Base-by-base conservation (phyloP, 768 basidiomycete species). In the Rhodotorula babjevae region DNA sequence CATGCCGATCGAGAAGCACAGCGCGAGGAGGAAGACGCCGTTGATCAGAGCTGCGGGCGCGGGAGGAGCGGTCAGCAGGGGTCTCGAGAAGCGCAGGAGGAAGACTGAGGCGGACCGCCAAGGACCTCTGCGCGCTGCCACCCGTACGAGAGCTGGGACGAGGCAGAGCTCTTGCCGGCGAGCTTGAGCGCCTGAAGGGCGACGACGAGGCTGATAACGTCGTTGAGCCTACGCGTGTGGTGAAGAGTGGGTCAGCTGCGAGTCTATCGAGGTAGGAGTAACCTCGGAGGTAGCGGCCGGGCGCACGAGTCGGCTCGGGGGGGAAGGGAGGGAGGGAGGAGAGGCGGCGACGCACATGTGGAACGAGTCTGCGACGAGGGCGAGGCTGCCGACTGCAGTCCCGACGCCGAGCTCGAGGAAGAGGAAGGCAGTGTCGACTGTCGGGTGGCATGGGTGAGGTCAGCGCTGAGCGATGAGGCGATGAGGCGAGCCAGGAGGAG, bases 151-250 rank as follows among this genome's bases (percentile, higher is more conserved):
- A 96, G 96, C 62, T 88, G 86, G 42, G 89, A 86, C 15, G 81
- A 87, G 46, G 82, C 83, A 42, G 86, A 82, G 44, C 83, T 85
- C 67, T 84, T 84, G 49, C 84, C 84, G 49, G 90, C 87, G 67
- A 93, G 84, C 90, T 93, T 91, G 83, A 94, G 92, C 25, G 95
- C 94, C 81, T 97, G 97, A 16, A 98, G 87, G 4, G 95, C 96
- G 64, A 98, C 93, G 68, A 94, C 80, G 71, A 99, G 84, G 81
- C 93, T 96, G 87, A 62, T 67, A 33, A 79, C 92, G 85, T 99
- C 96, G 84, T 95, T 98, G 50, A 77, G 73, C 82, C 69, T 69
- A 52, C 52, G 52, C 14, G 16, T 8, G 57, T 36, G 52, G 27
- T 29, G 15, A 9, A 40, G 25, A 8, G 16, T 16, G 8, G 21